phyloP scores from a whole-genome alignment of 129 eudicot species.

The Daucus carota region DNA sequence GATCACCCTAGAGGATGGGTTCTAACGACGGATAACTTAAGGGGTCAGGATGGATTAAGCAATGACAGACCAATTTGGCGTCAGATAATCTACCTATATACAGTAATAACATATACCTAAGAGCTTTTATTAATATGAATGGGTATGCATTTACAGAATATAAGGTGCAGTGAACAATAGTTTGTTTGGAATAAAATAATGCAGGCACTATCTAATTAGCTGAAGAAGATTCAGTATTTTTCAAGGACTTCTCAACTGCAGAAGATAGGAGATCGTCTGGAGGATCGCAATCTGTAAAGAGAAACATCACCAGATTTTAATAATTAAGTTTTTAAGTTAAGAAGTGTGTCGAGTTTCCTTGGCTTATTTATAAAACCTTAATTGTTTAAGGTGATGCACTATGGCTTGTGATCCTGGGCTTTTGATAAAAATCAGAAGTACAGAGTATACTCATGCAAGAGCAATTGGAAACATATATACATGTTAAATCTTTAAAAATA shows the following conservation, averaged over 20 bases:
- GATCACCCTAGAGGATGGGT: no score
- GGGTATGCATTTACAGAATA: background rate
- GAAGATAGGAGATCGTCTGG: background rate
- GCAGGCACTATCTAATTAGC: background rate
- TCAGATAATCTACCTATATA: background rate
- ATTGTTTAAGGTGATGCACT: background rate
- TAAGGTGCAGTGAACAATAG: background rate
- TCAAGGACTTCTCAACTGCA: background rate
- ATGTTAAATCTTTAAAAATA: no score
- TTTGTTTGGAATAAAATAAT: background rate
- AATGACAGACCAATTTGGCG: no score
- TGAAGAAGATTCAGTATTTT: background rate
- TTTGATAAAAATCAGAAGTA: no score
- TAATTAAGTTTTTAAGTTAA: background rate
- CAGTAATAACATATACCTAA: background rate
- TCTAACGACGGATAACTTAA: no score
- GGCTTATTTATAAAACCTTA: background rate
- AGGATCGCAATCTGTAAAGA: background rate
- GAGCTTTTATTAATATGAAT: background rate
- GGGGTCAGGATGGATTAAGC: no score
- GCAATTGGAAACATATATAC: no score
- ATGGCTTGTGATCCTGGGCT: background rate
- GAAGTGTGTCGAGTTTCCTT: background rate
- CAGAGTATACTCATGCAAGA: no score
- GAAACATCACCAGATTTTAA: background rate